Conservation (phyloP, 345 rosid genomes). For the Kandelia obovata region DNA sequence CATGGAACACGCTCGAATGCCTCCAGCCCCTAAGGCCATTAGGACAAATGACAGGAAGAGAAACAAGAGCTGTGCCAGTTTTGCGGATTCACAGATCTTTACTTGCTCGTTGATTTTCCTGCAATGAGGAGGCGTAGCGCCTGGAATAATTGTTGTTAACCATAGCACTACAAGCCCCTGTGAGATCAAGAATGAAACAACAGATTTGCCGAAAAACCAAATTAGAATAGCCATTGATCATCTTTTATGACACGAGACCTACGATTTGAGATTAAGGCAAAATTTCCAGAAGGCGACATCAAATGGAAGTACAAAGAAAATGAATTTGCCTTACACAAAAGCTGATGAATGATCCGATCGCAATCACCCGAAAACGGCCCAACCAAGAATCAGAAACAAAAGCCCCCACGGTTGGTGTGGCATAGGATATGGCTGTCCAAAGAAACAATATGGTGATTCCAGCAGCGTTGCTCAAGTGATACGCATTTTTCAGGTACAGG, state of each 20-base stretch:
- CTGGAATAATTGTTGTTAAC: conserved; percentile 39
- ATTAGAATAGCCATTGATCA: neutral
- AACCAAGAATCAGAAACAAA: conserved; percentile 49
- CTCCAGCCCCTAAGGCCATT: conserved; percentile 50
- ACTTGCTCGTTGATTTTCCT: neutral
- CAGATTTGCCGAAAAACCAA: neutral
- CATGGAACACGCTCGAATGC: conserved; percentile 46
- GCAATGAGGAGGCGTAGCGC: conserved; percentile 40
- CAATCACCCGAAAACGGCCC: conserved; percentile 46
- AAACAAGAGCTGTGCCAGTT: conserved; percentile 24
- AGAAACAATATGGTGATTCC: conserved; percentile 39
- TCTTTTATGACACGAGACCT: too few relatives aligned
- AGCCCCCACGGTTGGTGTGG: conserved; percentile 44
- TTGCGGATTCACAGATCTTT: conserved; percentile 22
- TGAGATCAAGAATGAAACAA: neutral
- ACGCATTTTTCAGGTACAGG: conserved; percentile 30
- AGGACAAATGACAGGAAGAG: conserved; percentile 35
- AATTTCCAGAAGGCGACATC: too few relatives aligned
- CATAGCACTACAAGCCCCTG: conserved; percentile 48
- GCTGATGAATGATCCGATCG: conserved; percentile 27
- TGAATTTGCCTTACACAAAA: conserved; percentile 30
- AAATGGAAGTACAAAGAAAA: neutral
- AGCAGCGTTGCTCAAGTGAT: conserved; percentile 32
- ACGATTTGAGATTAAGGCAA: too few relatives aligned
- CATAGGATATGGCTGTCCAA: conserved; percentile 39